Percentiles rank a stretch among this genome's conserved stretches.
Conservation (phyloP, 176 grass and related monocot genomes). For the Bolboschoenus planiculmis region DNA sequence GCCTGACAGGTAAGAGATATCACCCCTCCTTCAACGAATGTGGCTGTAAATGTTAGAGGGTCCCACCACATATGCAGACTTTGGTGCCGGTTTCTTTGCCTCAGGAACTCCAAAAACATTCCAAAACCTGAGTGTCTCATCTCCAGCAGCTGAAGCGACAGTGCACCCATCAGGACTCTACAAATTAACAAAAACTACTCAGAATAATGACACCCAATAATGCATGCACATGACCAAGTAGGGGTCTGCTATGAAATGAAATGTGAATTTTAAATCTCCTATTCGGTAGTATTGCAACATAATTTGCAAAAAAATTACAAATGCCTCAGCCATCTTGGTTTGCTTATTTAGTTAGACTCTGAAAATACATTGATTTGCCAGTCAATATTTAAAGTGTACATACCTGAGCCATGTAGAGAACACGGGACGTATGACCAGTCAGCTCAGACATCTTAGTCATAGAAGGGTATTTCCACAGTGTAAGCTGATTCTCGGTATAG, state of each 20-base stretch:
- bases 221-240: background rate
- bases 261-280: no score
- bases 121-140: conserved; percentile 54
- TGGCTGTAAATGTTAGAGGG: conserved; percentile 40
- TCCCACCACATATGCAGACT: conserved; percentile 11
- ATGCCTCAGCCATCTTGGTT: background rate
- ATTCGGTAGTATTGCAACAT: background rate
- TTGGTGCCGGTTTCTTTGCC: conserved; percentile 24
- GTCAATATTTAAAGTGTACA: background rate
- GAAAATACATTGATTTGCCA: no score
- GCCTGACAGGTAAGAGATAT: no score
- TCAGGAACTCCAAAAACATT: conserved; percentile 44
- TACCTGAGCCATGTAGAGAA: conserved; percentile 63
- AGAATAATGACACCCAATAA: background rate
- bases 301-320: no score
- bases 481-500: conserved; percentile 32
- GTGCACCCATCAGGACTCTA: conserved; percentile 50
- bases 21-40: conserved; percentile 30
- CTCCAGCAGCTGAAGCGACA: conserved; percentile 39
- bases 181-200: conserved; percentile 17
- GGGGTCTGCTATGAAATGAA: no score
- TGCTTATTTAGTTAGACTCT: background rate
- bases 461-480: conserved; percentile 48
- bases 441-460: conserved; percentile 55
- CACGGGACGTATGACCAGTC: conserved; percentile 38